These are phyloP conservation scores for Lasiodiplodia hormozganensis DNA, from an alignment of 2,329 filamentous ascomycete genomes.

Conservation along the genomic window DNA sequence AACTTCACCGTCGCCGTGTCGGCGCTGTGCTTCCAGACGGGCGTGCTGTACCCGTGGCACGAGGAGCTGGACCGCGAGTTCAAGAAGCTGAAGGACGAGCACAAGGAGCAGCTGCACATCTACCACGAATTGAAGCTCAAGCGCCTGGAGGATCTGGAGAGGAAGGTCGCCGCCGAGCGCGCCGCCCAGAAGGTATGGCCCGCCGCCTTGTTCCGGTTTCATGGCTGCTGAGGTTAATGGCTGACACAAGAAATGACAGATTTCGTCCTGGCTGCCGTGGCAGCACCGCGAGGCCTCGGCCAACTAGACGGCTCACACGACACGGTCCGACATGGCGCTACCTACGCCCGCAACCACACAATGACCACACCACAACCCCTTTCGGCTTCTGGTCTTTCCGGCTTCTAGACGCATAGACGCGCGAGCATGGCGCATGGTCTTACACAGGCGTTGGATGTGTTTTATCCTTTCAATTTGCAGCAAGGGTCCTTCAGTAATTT, in stretches of 20 bases:
- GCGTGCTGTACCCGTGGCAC: conserved; percentile 75
- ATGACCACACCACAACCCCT: neutral
- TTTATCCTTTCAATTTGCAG: conserved; percentile 9
- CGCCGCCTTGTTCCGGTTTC: neutral
- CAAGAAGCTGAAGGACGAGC: conserved; percentile 64
- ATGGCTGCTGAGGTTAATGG: neutral
- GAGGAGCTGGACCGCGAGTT: conserved; percentile 69
- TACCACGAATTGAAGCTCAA: conserved; percentile 28
- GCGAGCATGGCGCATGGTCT: conserved; percentile 14
- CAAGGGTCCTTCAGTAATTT: conserved; percentile 14
- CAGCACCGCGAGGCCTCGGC: conserved; percentile 8
- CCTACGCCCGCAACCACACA: neutral
- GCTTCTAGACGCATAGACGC: conserved; percentile 16
- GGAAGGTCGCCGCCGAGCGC: conserved; percentile 21
- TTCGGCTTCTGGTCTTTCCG: neutral
- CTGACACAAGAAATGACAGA: neutral
- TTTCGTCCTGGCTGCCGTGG: conserved; percentile 13
- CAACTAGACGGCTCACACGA: conserved; percentile 7
- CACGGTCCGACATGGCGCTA: conserved; percentile 16
- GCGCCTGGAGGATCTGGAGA: conserved; percentile 26
- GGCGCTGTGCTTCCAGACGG: conserved; percentile 71
- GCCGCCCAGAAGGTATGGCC: conserved; percentile 5
- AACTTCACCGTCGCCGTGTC: conserved; percentile 72
- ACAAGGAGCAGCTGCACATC: conserved; percentile 45
- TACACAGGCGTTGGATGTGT: conserved; percentile 12